Conservation (phyloP, 2,329 filamentous ascomycete genomes). For the Phoma sp. region DNA sequence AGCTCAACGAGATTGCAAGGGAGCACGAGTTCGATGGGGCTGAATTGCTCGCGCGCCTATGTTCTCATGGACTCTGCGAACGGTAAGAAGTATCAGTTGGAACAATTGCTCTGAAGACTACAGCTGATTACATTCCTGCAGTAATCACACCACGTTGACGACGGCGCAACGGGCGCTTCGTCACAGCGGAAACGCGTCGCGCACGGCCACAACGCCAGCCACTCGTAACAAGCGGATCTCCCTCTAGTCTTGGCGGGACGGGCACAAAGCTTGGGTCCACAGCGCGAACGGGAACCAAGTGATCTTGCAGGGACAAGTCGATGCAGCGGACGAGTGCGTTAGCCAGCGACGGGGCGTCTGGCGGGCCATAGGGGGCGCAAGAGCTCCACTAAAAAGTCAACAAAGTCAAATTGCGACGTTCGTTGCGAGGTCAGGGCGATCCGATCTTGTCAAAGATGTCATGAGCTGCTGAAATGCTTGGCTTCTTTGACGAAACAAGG, state of each 20-base stretch:
- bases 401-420: conserved; percentile 1
- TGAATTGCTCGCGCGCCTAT: background rate
- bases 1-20: background rate
- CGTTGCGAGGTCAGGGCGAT: background rate
- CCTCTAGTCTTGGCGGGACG: conserved; percentile 14
- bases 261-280: conserved; percentile 10
- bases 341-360: conserved; percentile 3
- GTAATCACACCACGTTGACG: background rate
- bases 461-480: conserved; percentile 13
- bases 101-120: too few species aligned
- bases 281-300: conserved; percentile 7
- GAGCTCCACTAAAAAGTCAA: conserved; percentile 6
- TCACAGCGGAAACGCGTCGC: conserved; percentile 1
- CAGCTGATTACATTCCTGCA: too few species aligned
- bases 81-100: too few species aligned
- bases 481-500: conserved; percentile 11
- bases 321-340: conserved; percentile 2
- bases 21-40: background rate
- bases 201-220: conserved; percentile 14
- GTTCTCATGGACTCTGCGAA: too few species aligned
- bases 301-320: conserved; percentile 5
- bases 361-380: background rate
- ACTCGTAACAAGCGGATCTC: conserved; percentile 5
- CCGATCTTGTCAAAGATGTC: conserved; percentile 7
- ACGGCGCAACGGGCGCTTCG: background rate